Evolutionary conservation across 176 grass and related monocot genomes (phyloP), one percentile per base, ranked within the genome.

Genomic region (Echinochloa phyllopogon): DNA sequence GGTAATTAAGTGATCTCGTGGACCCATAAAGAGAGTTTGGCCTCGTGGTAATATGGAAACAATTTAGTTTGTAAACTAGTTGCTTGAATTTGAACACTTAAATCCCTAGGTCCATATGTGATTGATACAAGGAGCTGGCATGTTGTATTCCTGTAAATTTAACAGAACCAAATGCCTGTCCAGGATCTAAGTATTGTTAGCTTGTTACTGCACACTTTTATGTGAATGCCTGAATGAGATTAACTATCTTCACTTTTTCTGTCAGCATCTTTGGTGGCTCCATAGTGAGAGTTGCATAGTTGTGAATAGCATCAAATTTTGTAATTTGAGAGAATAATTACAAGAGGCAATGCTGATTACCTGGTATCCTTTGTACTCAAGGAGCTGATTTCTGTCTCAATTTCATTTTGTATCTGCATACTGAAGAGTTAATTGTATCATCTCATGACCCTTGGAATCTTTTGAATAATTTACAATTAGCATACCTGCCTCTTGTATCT

Each of bases 261-360:
- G 0, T 48, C 8, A 20, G 5, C 48, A 75, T 41, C 49, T 61
- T 3, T 52, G 2, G 21, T 65, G 57, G 43, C 64, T 59, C 37
- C 45, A n/a, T 55, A 43, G 84, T 71, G 45, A 73, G 80, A 57
- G 62, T 47, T 55, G 33, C n/a, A 13, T 52, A 33, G 44, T 64
- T 73, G 42, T 5, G 64, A 52, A 4, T 55, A 65, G 1, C 67
- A 72, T 72, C 23, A 52, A 21, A 62, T 13, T 48, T 83, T 21
- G 36, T 18, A 72, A 17, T 44, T 57, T 69, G 65, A 67, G 62
- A 6, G 45, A 68, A 70, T 53, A 25, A 29, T 57, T n/a, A n/a
- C n/a, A n/a, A n/a, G n/a, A n/a, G 40, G 40, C 39, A 37, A 60
- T 21, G 5, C 60, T 87, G 61, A 6, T 58, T 49, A 16, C 25